phyloP scores from a whole-genome alignment of 306 rosid species.

The Morella rubra region DNA sequence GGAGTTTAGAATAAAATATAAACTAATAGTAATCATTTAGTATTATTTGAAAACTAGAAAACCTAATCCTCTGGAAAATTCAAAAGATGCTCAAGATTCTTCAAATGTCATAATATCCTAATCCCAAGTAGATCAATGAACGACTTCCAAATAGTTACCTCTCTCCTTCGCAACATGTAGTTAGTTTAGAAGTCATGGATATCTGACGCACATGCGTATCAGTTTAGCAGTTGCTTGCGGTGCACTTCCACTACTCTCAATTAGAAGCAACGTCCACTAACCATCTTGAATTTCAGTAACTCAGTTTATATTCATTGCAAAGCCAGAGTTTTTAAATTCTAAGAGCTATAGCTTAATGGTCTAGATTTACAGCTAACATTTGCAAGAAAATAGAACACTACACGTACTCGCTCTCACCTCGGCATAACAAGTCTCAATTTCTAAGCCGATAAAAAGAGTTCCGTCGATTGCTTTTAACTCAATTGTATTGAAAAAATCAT shows the following conservation, averaged over 20 bases:
- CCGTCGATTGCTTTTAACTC: neutral
- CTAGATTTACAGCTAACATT: neutral
- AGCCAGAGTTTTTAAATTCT: neutral
- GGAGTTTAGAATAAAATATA: neutral
- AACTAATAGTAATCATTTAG: neutral
- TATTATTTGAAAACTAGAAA: neutral
- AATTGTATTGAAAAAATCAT: neutral
- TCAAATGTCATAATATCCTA: neutral
- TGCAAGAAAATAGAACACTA: neutral
- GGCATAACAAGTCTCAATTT: neutral
- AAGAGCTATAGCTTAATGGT: neutral
- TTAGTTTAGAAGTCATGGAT: no score
- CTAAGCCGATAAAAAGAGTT: neutral
- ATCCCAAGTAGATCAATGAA: neutral
- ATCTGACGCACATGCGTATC: neutral
- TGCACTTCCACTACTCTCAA: neutral
- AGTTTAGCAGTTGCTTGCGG: neutral
- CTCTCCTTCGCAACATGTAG: no score
- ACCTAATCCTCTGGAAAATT: neutral
- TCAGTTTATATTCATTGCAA: neutral
- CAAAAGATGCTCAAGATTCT: neutral
- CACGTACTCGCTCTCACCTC: neutral
- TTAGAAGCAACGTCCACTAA: neutral
- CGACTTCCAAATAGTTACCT: neutral
- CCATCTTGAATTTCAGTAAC: neutral